Conservation (phyloP, 1,284 basidiomycete genomes). For the Naganishia liquefaciens region DNA sequence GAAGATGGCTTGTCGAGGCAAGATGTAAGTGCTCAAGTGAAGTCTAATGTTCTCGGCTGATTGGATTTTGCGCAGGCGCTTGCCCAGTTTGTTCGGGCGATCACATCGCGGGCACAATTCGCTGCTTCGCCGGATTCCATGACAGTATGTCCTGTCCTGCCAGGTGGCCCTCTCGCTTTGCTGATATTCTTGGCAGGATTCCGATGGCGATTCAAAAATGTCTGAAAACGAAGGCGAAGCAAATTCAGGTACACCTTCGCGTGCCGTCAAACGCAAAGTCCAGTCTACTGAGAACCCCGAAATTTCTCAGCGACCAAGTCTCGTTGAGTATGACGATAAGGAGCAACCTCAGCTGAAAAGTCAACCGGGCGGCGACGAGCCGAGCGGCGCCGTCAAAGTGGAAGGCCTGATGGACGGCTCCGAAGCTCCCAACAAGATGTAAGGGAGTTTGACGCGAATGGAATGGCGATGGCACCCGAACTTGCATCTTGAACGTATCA, state of each 20-base stretch:
- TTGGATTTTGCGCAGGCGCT: slow-evolving; percentile 14
- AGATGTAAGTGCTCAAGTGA: slow-evolving; percentile 17
- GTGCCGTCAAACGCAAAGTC: slow-evolving; percentile 18
- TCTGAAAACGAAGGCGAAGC: slow-evolving; percentile 20
- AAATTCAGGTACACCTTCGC: slow-evolving; percentile 25
- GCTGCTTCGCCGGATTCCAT: slow-evolving; percentile 26
- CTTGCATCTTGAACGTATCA: slow-evolving; percentile 9
- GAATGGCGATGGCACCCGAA: not conserved
- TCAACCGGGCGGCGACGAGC: slow-evolving; percentile 63
- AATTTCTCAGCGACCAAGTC: slow-evolving; percentile 28
- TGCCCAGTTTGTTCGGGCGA: slow-evolving; percentile 26
- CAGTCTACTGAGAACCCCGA: slow-evolving; percentile 26
- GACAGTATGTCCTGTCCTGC: slow-evolving; percentile 2
- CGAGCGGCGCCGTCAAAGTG: slow-evolving; percentile 61
- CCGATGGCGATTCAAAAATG: slow-evolving; percentile 32
- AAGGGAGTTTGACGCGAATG: not conserved
- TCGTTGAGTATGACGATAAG: slow-evolving; percentile 19
- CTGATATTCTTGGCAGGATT: slow-evolving; percentile 25
- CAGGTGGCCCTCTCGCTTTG: not conserved
- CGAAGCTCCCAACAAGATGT: slow-evolving; percentile 65
- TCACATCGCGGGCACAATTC: slow-evolving; percentile 22
- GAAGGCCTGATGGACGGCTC: slow-evolving; percentile 73
- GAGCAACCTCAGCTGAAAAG: slow-evolving; percentile 58
- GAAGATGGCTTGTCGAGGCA: slow-evolving; percentile 23
- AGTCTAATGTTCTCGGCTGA: not conserved